phyloP scores from a whole-genome alignment of 2,329 filamentous ascomycete species.

The Tolypocladium tundrense region DNA sequence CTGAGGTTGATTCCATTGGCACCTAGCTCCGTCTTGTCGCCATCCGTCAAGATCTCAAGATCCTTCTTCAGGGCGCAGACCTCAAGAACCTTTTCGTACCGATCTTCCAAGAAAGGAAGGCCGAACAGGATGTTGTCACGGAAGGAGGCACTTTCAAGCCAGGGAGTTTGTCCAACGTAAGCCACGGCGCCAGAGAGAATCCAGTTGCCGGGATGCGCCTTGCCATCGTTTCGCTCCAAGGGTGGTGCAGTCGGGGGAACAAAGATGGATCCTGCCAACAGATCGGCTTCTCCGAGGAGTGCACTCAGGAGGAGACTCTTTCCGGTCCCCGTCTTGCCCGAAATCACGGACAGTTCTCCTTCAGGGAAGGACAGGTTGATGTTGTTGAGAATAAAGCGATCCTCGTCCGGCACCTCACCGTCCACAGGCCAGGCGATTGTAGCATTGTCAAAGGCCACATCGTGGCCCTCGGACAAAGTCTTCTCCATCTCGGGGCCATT shows the following conservation, averaged over 20 bases:
- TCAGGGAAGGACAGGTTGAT: constrained; percentile 57
- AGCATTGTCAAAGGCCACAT: constrained; percentile 56
- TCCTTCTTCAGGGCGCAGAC: constrained; percentile 70
- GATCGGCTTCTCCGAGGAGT: constrained; percentile 65
- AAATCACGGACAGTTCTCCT: constrained; percentile 62
- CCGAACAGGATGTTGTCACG: constrained; percentile 73
- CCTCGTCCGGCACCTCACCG: constrained; percentile 41
- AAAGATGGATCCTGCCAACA: constrained; percentile 52
- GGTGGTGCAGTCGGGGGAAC: constrained; percentile 39
- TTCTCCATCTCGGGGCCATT: constrained; percentile 52
- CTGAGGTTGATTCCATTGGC: constrained; percentile 78
- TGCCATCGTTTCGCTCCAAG: constrained; percentile 47
- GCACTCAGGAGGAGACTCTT: constrained; percentile 67
- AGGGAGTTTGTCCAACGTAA: constrained; percentile 70
- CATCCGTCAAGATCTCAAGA: constrained; percentile 63
- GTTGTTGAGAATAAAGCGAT: constrained; percentile 55
- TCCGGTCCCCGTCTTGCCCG: constrained; percentile 67
- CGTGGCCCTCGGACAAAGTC: constrained; percentile 42
- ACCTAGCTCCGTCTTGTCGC: constrained; percentile 71
- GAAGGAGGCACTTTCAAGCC: constrained; percentile 76
- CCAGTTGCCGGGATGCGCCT: constrained; percentile 57
- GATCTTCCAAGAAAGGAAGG: constrained; percentile 55
- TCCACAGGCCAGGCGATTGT: constrained; percentile 68
- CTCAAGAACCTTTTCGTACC: constrained; percentile 60
- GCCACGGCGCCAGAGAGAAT: constrained; percentile 59